phyloP scores from a whole-genome alignment of 2,329 filamentous ascomycete species.

The Emericellopsis cladophorae region DNA sequence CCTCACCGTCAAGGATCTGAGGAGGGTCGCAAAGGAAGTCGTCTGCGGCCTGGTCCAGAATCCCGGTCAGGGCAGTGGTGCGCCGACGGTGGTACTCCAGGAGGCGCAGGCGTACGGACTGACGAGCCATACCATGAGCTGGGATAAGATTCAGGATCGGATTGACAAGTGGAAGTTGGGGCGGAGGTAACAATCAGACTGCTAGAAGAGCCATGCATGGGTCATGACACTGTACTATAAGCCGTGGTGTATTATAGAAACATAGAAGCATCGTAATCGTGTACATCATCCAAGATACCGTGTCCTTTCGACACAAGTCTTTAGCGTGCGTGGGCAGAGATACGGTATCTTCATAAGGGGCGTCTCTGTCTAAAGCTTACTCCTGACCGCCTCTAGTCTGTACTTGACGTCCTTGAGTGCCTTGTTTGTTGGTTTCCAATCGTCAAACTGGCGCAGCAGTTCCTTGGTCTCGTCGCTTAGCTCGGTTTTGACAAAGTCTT shows the following conservation, averaged over 20 bases:
- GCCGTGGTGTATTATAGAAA: neutral
- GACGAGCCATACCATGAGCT: constrained; percentile 55
- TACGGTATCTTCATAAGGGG: too few species aligned
- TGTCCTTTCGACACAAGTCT: neutral
- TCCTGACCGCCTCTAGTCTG: constrained; percentile 79
- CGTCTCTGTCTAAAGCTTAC: constrained; percentile 45
- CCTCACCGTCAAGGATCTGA: constrained; percentile 67
- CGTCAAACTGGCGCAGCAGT: constrained; percentile 77
- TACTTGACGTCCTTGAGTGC: constrained; percentile 94
- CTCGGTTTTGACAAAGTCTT: constrained; percentile 78
- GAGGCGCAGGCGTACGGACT: constrained; percentile 69
- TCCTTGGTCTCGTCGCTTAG: constrained; percentile 64
- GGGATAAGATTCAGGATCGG: constrained; percentile 81
- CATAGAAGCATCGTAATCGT: neutral
- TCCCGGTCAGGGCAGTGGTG: constrained; percentile 64
- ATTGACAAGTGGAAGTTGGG: constrained; percentile 75
- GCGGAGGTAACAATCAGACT: neutral
- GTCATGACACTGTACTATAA: too few species aligned
- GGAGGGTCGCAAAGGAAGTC: constrained; percentile 67
- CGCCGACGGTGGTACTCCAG: constrained; percentile 88
- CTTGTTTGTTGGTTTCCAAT: constrained; percentile 85
- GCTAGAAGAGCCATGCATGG: neutral
- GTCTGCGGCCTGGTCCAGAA: constrained; percentile 70
- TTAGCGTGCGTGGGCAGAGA: too few species aligned
- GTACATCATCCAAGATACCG: too few species aligned